A percentile compares a stretch with the other conserved stretches of the same genome.
Conservation (phyloP, 768 basidiomycete species). For the Mycena latifolia region DNA sequence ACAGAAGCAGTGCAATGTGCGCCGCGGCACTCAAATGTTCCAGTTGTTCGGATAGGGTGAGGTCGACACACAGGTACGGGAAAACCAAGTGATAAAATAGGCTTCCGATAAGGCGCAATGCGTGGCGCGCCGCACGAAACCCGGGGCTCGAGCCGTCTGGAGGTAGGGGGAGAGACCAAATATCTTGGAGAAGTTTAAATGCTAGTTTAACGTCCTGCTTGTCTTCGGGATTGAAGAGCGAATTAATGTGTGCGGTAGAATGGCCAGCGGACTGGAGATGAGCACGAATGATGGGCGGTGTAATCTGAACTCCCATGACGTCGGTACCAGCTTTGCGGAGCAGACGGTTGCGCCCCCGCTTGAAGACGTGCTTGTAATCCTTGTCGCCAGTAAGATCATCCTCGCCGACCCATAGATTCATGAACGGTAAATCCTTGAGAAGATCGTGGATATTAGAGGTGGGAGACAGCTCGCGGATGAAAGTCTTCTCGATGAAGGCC, state of each 20-base stretch:
- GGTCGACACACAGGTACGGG: constrained; percentile 45
- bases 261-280: constrained; percentile 38
- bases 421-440: constrained; percentile 35
- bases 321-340: constrained; percentile 40
- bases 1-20: constrained; percentile 37
- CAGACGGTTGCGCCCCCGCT: constrained; percentile 44
- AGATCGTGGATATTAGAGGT: constrained; percentile 42
- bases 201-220: constrained; percentile 47
- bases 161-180: constrained; percentile 40
- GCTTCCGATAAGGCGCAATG: constrained; percentile 37
- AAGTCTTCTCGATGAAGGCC: constrained; percentile 40
- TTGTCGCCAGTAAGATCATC: constrained; percentile 51
- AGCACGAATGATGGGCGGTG: constrained; percentile 29
- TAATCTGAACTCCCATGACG: constrained; percentile 41
- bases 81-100: constrained; percentile 42
- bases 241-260: constrained; percentile 21
- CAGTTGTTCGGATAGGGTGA: constrained; percentile 48
- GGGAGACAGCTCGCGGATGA: constrained; percentile 34
- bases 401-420: constrained; percentile 47
- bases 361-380: constrained; percentile 50
- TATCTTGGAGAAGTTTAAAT: constrained; percentile 40
- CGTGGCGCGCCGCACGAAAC: constrained; percentile 1
- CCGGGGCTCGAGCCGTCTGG: neutral
- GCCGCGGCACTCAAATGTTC: constrained; percentile 47
- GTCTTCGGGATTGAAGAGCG: constrained; percentile 45